Evolutionary conservation across 2,329 filamentous ascomycete genomes (phyloP).

Genomic region (Ceratocystis alfenasii): DNA sequence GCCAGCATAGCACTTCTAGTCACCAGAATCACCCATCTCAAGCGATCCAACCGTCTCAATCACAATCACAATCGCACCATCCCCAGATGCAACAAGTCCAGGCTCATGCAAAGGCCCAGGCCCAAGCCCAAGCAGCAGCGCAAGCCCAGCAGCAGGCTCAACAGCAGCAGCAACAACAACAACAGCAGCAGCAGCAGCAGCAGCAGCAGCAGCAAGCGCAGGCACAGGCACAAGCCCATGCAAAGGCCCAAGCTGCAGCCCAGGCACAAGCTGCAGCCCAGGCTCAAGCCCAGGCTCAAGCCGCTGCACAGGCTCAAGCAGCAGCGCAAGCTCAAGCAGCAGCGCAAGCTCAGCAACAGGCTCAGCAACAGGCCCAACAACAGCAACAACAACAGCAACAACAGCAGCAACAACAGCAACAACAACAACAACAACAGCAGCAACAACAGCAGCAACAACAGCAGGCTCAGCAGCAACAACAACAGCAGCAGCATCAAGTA

Average conservation of each 20-base stretch:
- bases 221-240: constrained; percentile 19
- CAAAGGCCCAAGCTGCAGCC: constrained; percentile 24
- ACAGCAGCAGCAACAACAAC: constrained; percentile 20
- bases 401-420: constrained; percentile 9
- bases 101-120: constrained; percentile 16
- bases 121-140: constrained; percentile 13
- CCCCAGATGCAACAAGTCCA: constrained; percentile 19
- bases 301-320: constrained; percentile 5
- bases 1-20: constrained; percentile 22
- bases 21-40: constrained; percentile 24
- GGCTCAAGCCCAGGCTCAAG: constrained; percentile 25
- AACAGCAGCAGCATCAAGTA: constrained; percentile 24
- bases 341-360: constrained; percentile 16
- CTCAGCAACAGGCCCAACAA: constrained; percentile 26
- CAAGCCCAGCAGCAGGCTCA: constrained; percentile 19
- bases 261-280: constrained; percentile 29
- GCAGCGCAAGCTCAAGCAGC: neutral
- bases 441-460: constrained; percentile 25
- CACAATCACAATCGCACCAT: constrained; percentile 24
- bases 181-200: constrained; percentile 1
- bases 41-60: constrained; percentile 26
- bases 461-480: constrained; percentile 25
- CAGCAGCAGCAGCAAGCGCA: constrained; percentile 13
- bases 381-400: constrained; percentile 29
- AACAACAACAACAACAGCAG: neutral